Evolutionary conservation across 495 filamentous ascomycete species (phyloP), one percentile per base, ranked within the genome.

Genomic region (Neurospora sp.): DNA sequence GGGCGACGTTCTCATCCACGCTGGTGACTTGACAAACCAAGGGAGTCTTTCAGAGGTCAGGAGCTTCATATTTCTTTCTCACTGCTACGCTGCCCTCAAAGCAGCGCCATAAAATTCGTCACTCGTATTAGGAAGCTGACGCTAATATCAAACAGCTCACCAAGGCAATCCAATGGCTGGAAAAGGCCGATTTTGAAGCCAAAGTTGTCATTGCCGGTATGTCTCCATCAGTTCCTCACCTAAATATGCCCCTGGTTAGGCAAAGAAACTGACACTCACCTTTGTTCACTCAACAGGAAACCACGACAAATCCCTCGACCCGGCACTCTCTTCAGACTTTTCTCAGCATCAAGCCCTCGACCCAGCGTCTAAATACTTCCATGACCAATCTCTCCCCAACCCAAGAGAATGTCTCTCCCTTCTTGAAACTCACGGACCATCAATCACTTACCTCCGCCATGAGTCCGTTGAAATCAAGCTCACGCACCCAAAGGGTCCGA

Each of bases 1-100:
- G 37, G 95, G 94, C 16, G 95, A 98, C 76, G 87, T 98, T 4
- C 84, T 98, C 20, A 92, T 98, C 48, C 96, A 98, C 76, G 93
- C 94, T 8, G 95, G 95, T 8, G 95, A 98, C 79, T 84, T 98
- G 44, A 90, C 90, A 53, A 96, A 96, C 74, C 87, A 89, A 76
- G 95, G 95, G 48, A 93, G 89, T 61, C 87, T 78, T 71, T 82
- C 81, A 6, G 81, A 83, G 76, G 81, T 81, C 75, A 3, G 40
- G 35, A 6, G 5, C 35, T 37, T 37, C 4, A 37, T 37, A 37
- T 37, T 37, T 37, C 35, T 37, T 37, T 37, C 35, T 37, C 1
- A 37, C 35, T 37, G 35, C 35, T 37, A 37, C 35, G 7, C 35
- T 37, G 35, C 35, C 35, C 35, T 37, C 35, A 6, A 37, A 37